phyloP scores from a whole-genome alignment of 345 rosid species.

The Brassica rapa region DNA sequence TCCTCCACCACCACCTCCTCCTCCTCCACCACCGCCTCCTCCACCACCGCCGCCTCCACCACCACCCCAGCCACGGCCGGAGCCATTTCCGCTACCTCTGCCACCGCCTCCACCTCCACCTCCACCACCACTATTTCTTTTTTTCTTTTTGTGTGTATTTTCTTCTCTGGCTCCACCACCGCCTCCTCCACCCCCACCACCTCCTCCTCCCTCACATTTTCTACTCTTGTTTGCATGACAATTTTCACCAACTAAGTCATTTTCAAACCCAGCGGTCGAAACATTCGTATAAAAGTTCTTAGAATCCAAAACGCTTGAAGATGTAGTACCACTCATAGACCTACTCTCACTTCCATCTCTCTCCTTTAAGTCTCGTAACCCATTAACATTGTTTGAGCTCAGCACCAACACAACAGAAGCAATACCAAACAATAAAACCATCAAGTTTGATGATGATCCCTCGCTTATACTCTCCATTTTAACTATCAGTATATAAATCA shows the following conservation, averaged over 20 bases:
- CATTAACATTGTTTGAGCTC: slow-evolving; percentile 42
- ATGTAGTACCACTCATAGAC: slow-evolving; percentile 4
- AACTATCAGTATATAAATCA: slow-evolving; percentile 6
- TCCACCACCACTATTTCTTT: slow-evolving; percentile 4
- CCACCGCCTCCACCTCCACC: slow-evolving; percentile 38
- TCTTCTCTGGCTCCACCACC: slow-evolving; percentile 21
- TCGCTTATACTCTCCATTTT: slow-evolving; percentile 25
- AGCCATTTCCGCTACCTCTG: not conserved
- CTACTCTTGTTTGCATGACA: slow-evolving; percentile 24
- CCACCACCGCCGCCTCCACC: slow-evolving; percentile 25
- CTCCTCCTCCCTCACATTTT: slow-evolving; percentile 17
- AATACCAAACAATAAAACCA: slow-evolving; percentile 23
- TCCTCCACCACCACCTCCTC: slow-evolving; percentile 16
- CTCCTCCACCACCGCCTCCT: not conserved
- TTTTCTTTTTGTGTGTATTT: slow-evolving; percentile 7
- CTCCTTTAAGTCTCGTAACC: slow-evolving; percentile 38
- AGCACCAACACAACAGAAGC: slow-evolving; percentile 19
- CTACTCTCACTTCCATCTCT: slow-evolving; percentile 25
- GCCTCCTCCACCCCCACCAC: not conserved
- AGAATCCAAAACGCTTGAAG: slow-evolving; percentile 20
- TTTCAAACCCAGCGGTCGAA: slow-evolving; percentile 26
- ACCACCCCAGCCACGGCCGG: not conserved
- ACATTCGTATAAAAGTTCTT: not conserved
- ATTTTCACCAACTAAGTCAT: slow-evolving; percentile 29
- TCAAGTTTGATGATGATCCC: slow-evolving; percentile 17